Evolutionary conservation across 371 early-diverging fungal species (phyloP), one percentile per base, ranked within the genome.

Genomic region (Saksenaea oblongispora): DNA sequence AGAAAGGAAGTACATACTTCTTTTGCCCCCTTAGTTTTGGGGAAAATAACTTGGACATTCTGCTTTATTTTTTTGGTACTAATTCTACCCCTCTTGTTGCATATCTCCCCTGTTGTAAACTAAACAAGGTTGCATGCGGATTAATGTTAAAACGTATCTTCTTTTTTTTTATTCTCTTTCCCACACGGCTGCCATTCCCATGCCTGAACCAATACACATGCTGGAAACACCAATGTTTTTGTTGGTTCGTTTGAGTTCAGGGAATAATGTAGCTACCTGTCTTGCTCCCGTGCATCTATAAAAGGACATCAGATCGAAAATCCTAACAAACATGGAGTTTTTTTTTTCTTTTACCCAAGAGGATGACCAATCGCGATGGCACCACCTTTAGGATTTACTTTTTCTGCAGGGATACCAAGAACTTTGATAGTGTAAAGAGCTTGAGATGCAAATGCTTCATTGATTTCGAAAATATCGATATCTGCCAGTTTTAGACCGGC

Each of bases 371-470:
- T 84, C 26, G 97, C 98, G 59, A 98, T 97, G 35, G 97, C 95
- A 58, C 98, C 98, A 62, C 98, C 98, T 83, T 94, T 91, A 54
- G 95, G 95, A 83, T 98, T 98, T 67, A 97, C 96, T 84, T 91
- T 96, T 62, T 91, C 84, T 63, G 79, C 61, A 61, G 86, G 85
- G 54, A 98, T 84, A 34, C 88, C 89, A 42, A 95, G 87, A 72
- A 88, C 85, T 75, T 93, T 83, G 35, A 95, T 87, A 59, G 87
- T 90, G 86, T 93, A 95, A 41, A 96, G 87, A 10, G 94, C 91
- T 81, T 97, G 97, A 58, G 96, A 95, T 24, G 97, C 96, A 80
- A 98, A 98, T 11, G 98, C 98, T 80, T 98, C 97, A 83, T 97
- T 98, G 66, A 95, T 84, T 78, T 93, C 93, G 57, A 82, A 82